Base-by-base conservation (phyloP, 306 rosid genomes). In the Dalbergia oliveri region DNA sequence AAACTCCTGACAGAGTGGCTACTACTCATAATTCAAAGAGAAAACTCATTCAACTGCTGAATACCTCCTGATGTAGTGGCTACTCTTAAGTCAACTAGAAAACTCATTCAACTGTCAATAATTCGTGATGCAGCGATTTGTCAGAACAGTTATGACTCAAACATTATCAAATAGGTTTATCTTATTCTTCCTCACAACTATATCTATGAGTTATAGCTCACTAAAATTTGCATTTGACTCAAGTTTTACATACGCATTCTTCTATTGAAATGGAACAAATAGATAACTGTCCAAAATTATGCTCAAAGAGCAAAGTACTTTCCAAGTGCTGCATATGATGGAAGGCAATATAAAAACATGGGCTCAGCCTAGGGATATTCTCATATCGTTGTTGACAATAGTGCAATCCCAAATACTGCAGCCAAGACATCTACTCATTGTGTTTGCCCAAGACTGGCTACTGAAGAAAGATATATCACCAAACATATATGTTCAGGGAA, bases 21-120 rank as follows among this genome's bases (percentile, higher is more conserved):
- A 69, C 72, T 75, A 69, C 77, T 75, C 67, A 47, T 16, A 54
- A 66, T 11, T 63, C 81, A 68, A 47, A 31, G 12, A 50, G 64
- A 49, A 43, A 71, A 54, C 51, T 5, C 39, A 31, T 12, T 57
- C 76, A 34, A 44, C 69, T 44, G 33, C n/a, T 69, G 60, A 57
- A 68, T 26, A 67, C 69, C 57, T 39, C 35, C 21, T 12, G 47
- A 33, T 35, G 31, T 19, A 66, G 33, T 39, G 18, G 44, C 14
- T n/a, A 60, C 81, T 75, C 66, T 34, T n/a, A 51, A 65, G 11
- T 62, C 81, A 67, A 58, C 53, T 18, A 49, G 64, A 47, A 51
- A 77, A 53, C 68, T 11, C 49, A 26, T n/a, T 56, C 82, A 33
- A 43, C 69, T 44, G 45, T 69, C 69, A 57, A 68, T 31, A 67